Evolutionary conservation across 805 yeast species (phyloP).

Genomic region (Geotrichum ghanense): DNA sequence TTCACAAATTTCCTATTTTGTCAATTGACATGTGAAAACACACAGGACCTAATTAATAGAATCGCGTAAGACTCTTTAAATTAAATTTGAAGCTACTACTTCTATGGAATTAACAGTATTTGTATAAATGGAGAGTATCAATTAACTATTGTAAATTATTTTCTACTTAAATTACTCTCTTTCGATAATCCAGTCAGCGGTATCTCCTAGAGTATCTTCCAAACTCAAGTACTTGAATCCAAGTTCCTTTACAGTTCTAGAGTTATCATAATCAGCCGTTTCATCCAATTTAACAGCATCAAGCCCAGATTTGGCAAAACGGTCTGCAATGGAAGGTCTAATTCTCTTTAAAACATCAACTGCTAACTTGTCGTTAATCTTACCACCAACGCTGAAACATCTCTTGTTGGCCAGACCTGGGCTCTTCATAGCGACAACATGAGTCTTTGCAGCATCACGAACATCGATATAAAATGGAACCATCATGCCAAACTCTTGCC

Average conservation of each 20-base stretch:
- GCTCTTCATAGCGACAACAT: constrained; percentile 38
- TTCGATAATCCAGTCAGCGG: neutral
- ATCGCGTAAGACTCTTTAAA: too few relatives aligned
- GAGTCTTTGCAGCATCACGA: constrained; percentile 52
- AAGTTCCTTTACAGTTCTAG: constrained; percentile 3
- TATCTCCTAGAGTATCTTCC: constrained; percentile 9
- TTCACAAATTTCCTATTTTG: too few relatives aligned
- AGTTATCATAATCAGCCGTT: neutral
- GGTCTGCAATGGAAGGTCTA: constrained; percentile 13
- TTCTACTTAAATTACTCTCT: too few relatives aligned
- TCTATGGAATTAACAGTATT: too few relatives aligned
- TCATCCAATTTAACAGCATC: neutral
- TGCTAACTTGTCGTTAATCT: neutral
- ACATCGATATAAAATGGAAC: constrained; percentile 37
- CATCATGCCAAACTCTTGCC: neutral
- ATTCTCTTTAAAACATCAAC: constrained; percentile 3
- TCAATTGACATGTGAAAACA: too few relatives aligned
- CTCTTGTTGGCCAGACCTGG: constrained; percentile 18
- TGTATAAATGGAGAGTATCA: too few relatives aligned
- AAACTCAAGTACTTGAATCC: constrained; percentile 5
- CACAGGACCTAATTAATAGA: too few relatives aligned
- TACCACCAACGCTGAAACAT: constrained; percentile 3
- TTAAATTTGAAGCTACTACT: too few relatives aligned
- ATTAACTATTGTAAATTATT: too few relatives aligned
- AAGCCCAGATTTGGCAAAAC: neutral